Conservation (phyloP, 371 early-diverging fungal genomes). For the Saksenaea vasiformis region DNA sequence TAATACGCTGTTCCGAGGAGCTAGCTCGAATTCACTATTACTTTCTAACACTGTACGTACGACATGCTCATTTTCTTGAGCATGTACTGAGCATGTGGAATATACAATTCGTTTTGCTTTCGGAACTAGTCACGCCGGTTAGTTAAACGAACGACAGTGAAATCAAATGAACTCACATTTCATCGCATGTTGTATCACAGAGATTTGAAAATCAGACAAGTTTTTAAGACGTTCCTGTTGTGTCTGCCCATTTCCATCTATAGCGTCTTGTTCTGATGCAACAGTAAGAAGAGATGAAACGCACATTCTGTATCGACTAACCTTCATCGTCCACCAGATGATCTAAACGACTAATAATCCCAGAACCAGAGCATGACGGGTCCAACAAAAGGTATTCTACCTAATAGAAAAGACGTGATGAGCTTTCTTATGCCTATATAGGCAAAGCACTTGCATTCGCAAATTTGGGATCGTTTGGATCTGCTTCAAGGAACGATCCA, state of each 20-base stretch:
- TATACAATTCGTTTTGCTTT: conserved; percentile 84
- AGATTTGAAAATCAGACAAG: conserved; percentile 75
- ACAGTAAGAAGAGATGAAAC: neutral
- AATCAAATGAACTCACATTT: conserved; percentile 54
- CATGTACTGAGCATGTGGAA: conserved; percentile 95
- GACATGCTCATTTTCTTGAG: conserved; percentile 96
- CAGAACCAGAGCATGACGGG: conserved; percentile 98
- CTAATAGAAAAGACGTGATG: conserved; percentile 8
- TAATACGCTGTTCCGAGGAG: conserved; percentile 57
- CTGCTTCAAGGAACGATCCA: conserved; percentile 66
- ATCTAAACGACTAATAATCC: conserved; percentile 89
- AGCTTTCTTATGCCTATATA: neutral
- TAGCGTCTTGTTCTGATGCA: conserved; percentile 7
- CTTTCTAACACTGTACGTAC: conserved; percentile 64
- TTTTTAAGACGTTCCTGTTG: conserved; percentile 69
- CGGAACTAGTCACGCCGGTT: conserved; percentile 53
- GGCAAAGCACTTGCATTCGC: conserved; percentile 41
- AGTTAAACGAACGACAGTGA: neutral
- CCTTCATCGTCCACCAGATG: conserved; percentile 71
- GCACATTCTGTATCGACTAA: neutral
- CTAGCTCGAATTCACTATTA: conserved; percentile 61
- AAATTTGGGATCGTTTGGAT: conserved; percentile 64
- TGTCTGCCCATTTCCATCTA: conserved; percentile 18
- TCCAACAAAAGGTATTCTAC: conserved; percentile 95
- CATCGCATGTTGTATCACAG: conserved; percentile 70